Evolutionary conservation across 148 eudicot species (phyloP).

Genomic region (Chenopodium quinoa): DNA sequence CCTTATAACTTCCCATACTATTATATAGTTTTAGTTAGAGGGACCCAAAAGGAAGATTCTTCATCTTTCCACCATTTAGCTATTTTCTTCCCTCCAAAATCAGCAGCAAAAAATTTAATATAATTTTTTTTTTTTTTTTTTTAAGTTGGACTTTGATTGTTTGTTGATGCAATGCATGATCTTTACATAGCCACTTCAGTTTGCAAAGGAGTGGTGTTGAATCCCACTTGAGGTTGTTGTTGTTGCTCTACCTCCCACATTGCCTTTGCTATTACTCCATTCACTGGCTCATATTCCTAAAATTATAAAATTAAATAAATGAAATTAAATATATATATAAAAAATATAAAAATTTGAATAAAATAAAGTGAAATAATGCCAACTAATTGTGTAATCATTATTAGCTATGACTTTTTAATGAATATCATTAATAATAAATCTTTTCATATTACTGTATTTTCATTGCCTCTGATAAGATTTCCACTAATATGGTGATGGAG

Average conservation of each 20-base stretch:
- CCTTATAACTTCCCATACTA: not conserved
- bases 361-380: not conserved
- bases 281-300: constrained; percentile 73
- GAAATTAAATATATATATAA: too few species aligned
- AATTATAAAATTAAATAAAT: not conserved
- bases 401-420: not conserved
- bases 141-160: not conserved
- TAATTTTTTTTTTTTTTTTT: not conserved
- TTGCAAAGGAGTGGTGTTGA: constrained; percentile 35
- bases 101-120: constrained; percentile 11
- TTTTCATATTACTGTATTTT: not conserved
- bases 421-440: not conserved
- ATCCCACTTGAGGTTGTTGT: constrained; percentile 35
- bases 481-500: constrained; percentile 13
- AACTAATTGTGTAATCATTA: constrained; percentile 4
- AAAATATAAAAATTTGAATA: too few species aligned
- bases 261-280: constrained; percentile 51
- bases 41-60: constrained; percentile 23
- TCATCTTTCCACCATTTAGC: not conserved
- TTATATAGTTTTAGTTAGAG: constrained; percentile 2
- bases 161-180: constrained; percentile 2
- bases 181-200: constrained; percentile 43
- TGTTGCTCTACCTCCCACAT: constrained; percentile 62
- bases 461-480: not conserved
- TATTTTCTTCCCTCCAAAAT: constrained; percentile 8